Conservation (phyloP, 139 green algal species). For the Chlorella sp. region DNA sequence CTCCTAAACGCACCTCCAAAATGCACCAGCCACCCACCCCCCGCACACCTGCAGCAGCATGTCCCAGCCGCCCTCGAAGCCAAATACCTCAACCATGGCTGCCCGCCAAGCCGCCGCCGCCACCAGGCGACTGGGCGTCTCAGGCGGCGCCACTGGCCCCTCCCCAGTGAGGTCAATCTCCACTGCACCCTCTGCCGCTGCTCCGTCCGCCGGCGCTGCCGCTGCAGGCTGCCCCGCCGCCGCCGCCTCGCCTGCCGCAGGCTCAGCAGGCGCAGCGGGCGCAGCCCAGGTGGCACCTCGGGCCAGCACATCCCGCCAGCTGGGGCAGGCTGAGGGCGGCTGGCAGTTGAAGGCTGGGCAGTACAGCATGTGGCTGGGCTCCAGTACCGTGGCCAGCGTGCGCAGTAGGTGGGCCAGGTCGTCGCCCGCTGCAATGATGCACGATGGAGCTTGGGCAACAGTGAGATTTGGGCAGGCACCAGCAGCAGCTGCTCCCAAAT, state of each 20-base stretch:
- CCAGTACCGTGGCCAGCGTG: not conserved
- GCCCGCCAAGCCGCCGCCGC: not conserved
- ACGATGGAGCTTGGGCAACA: too few species aligned
- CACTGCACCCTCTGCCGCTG: not conserved
- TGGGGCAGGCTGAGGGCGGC: not conserved
- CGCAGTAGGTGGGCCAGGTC: constrained; percentile 2
- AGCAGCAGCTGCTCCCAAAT: too few species aligned
- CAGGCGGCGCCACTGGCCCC: not conserved
- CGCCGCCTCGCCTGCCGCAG: not conserved
- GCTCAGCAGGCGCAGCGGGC: not conserved
- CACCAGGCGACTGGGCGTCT: not conserved
- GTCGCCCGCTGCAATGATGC: constrained; percentile 18
- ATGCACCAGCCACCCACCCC: not conserved
- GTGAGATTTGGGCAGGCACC: too few species aligned
- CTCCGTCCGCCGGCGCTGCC: not conserved
- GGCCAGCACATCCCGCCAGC: not conserved
- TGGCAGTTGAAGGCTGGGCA: not conserved
- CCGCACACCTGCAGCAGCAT: not conserved
- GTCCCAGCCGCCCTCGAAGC: not conserved
- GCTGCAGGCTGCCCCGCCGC: not conserved
- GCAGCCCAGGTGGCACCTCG: not conserved
- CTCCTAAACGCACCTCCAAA: too few species aligned
- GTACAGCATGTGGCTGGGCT: not conserved
- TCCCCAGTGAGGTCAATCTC: not conserved
- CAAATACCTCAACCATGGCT: not conserved